phyloP scores from a whole-genome alignment of 106 monocot species.

The Triglochin maritima region DNA sequence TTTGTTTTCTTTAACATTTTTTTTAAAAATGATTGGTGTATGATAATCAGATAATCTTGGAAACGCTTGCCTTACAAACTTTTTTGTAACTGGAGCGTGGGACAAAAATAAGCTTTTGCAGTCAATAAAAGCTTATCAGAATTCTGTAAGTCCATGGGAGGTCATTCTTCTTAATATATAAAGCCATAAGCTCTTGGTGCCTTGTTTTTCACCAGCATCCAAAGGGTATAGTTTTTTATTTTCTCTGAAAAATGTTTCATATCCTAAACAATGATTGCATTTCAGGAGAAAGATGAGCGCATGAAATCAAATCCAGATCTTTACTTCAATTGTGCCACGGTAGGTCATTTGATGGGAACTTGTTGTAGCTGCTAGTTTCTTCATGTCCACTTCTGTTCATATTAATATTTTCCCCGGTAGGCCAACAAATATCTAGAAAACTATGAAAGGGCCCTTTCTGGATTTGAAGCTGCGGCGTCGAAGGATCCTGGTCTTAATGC shows the following conservation, averaged over 20 bases:
- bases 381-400: background rate
- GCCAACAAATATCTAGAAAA: constrained; percentile 93
- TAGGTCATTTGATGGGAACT: constrained; percentile 22
- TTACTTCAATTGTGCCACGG: constrained; percentile 80
- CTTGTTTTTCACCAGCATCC: background rate
- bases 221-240: too few relatives aligned
- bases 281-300: constrained; percentile 76
- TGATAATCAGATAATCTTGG: constrained; percentile 65
- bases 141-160: constrained; percentile 57
- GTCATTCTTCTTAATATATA: constrained; percentile 6
- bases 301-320: constrained; percentile 82
- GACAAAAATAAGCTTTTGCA: constrained; percentile 71
- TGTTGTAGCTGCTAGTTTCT: background rate
- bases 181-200: background rate
- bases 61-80: constrained; percentile 89
- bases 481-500: constrained; percentile 86
- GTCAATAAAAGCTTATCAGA: constrained; percentile 93
- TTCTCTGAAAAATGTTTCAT: background rate
- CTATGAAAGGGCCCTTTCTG: constrained; percentile 81
- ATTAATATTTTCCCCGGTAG: constrained; percentile 21
- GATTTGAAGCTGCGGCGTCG: constrained; percentile 84
- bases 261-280: background rate
- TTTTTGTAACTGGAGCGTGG: constrained; percentile 80
- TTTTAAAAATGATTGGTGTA: background rate
- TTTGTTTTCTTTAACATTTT: constrained; percentile 21